These are phyloP conservation scores for Malus sylvestris DNA, from an alignment of 306 rosid species.

Conservation along the genomic window DNA sequence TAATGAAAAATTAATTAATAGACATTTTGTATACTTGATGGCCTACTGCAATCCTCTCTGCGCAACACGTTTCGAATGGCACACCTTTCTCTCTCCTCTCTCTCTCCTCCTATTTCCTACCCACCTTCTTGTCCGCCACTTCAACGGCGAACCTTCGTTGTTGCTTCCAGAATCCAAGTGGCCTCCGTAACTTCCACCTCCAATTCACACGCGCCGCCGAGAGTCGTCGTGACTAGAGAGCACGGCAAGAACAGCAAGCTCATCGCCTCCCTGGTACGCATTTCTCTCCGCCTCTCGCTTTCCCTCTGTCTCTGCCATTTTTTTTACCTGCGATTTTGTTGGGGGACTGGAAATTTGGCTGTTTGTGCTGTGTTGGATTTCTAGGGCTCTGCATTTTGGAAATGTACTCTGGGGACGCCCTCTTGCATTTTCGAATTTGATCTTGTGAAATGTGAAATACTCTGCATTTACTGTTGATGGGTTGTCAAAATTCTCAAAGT, in stretches of 20 bases:
- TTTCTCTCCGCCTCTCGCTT: neutral
- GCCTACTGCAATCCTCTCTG: constrained; percentile 5
- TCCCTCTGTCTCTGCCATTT: neutral
- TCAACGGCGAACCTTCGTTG: constrained; percentile 38
- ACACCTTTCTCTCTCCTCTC: constrained; percentile 24
- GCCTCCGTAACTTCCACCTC: constrained; percentile 29
- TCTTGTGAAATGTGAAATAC: neutral
- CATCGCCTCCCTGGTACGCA: constrained; percentile 61
- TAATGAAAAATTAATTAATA: neutral
- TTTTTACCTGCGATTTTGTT: neutral
- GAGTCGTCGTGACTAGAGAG: constrained; percentile 92
- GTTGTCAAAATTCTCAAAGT: neutral
- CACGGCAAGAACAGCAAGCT: constrained; percentile 95
- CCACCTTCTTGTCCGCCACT: constrained; percentile 27
- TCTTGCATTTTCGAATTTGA: constrained; percentile 10
- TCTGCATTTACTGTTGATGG: neutral
- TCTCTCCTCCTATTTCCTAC: constrained; percentile 13
- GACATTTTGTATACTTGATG: constrained; percentile 6
- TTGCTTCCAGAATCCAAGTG: constrained; percentile 19
- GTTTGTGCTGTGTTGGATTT: neutral
- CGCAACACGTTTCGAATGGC: constrained; percentile 92
- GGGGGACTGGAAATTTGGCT: neutral
- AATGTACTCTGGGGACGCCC: neutral
- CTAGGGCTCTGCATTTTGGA: constrained; percentile 1
- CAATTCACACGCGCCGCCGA: constrained; percentile 28